Evolutionary conservation across 2,329 filamentous ascomycete species (phyloP), one percentile per base, ranked within the genome.

Genomic region (Aspergillus vadensis): DNA sequence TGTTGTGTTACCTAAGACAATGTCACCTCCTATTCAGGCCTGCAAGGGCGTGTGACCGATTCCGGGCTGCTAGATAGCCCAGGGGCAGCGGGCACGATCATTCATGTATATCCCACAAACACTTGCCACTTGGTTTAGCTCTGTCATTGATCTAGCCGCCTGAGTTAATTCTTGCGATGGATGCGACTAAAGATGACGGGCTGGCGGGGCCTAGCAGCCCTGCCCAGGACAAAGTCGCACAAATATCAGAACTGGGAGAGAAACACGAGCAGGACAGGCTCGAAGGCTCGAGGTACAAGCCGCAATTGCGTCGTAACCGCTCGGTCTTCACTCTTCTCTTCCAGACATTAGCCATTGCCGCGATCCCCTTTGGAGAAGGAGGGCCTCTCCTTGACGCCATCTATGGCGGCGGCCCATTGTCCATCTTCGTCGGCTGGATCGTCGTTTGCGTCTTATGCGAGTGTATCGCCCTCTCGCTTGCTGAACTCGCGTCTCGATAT

Each of bases 311-410:
- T 19, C 81, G 85, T 21, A 88, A 88, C 63, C 80, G 86, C 32
- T 87, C 85, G 0, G 80, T 87, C 67, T 79, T 83, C 63, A 87
- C 85, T 0, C 75, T 88, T 1, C 77, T 88, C 12, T 88, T 88
- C 70, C 85, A 87, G 70, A 83, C 82, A 0, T 75, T 88, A 7
- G 84, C 85, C 21, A 87, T 87, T 30, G 84, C 85, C 30, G 85
- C 85, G 19, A 84, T 87, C 50, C 85, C 83, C 5, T 87, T 81
- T 62, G 85, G 83, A 6, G 77, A 79, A 59, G 77, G 77, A 7
- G 67, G 69, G 8, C 67, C 76, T 5, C 63, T 80, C 8, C 69
- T 79, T 55, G 77, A 69, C 27, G 78, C 79, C 53, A 79, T 80
- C 61, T 78, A 65, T 47, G 61, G 59, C 21, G 61, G 61, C 8